Conservation (phyloP, 805 yeast genomes). For the Zygosaccharomyces bailii region DNA sequence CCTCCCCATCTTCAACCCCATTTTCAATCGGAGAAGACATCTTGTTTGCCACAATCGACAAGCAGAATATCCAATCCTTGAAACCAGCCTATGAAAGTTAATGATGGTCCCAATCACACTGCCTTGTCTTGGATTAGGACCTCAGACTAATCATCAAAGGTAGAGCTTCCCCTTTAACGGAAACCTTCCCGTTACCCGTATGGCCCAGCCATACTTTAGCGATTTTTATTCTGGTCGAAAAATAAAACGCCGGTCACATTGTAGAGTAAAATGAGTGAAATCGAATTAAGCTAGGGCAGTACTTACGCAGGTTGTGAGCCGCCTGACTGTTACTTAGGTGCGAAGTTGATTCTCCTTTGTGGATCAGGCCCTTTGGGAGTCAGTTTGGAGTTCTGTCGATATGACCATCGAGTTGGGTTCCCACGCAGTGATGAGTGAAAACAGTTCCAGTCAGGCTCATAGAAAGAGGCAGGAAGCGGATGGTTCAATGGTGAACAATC, state of each 20-base stretch:
- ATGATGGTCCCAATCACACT: not conserved
- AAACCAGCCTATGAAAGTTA: no score
- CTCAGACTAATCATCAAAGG: not conserved
- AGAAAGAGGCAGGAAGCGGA: conserved; percentile 1
- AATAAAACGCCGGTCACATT: not conserved
- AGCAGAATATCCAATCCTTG: conserved; percentile 6
- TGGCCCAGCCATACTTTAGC: conserved; percentile 4
- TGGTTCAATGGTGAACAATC: conserved; percentile 2
- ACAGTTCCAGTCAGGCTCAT: conserved; percentile 2
- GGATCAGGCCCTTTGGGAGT: not conserved
- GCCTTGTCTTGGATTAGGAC: not conserved
- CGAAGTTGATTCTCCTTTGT: not conserved
- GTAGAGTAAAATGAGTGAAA: not conserved
- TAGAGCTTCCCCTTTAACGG: conserved; percentile 6
- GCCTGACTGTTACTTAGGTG: not conserved
- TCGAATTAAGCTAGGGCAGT: not conserved
- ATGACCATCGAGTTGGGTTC: conserved; percentile 25
- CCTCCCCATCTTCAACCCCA: conserved; percentile 13
- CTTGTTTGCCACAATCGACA: conserved; percentile 22
- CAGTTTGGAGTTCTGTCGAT: not conserved
- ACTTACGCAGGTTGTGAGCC: conserved; percentile 1
- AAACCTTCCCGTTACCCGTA: not conserved
- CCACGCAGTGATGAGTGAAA: conserved; percentile 15
- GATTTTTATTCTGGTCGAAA: not conserved
- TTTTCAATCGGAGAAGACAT: conserved; percentile 22